Base-by-base conservation (phyloP, 2,329 filamentous ascomycete genomes). In the Xylariaceae sp. region DNA sequence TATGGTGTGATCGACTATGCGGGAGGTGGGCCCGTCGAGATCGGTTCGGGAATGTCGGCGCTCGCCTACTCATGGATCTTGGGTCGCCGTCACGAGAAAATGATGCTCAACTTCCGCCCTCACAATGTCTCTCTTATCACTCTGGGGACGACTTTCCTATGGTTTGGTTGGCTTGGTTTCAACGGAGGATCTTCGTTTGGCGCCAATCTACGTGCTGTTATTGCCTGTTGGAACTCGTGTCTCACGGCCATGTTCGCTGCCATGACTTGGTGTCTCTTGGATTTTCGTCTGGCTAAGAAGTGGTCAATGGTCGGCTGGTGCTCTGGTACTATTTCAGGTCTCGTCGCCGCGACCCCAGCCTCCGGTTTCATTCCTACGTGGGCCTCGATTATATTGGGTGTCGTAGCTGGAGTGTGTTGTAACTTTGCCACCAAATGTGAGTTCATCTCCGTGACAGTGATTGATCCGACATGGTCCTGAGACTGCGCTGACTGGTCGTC, bases 21-120 rank as follows among this genome's bases (percentile, higher is more conserved):
- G 40, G 93, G 93, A 54, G 93, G 93, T 60, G 91, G 92, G 42
- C 93, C 93, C 56, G 93, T 98, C 77, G 93, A 98, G 71, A 97
- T 98, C 60, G 88, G 82, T 50, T 97, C 93, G 47, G 93, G 93
- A 65, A 76, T 95, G 70, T 93, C 89, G 35, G 93, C 92, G 22
- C 77, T 97, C 37, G 93, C 93, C 55, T 98, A 97, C 74, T 95
- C 91, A 2, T 86, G 88, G 88, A 84, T 96, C 29, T 86, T 98
- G 50, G 93, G 93, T 57, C 88, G 90, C 63, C 89, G 93, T 56
- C 93, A 96, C 73, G 92, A 97, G 75, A 93, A 90, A 75, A 96
- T 97, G 90, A 96, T 97, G 88, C 82, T 96, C 71, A 97, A 97
- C 79, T 97, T 97, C 80, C 88, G 93, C 57, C 93, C 93, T 16